These are phyloP conservation scores for Hortiboletus campestris DNA, from an alignment of 768 basidiomycete genomes.

Conservation along the genomic window DNA sequence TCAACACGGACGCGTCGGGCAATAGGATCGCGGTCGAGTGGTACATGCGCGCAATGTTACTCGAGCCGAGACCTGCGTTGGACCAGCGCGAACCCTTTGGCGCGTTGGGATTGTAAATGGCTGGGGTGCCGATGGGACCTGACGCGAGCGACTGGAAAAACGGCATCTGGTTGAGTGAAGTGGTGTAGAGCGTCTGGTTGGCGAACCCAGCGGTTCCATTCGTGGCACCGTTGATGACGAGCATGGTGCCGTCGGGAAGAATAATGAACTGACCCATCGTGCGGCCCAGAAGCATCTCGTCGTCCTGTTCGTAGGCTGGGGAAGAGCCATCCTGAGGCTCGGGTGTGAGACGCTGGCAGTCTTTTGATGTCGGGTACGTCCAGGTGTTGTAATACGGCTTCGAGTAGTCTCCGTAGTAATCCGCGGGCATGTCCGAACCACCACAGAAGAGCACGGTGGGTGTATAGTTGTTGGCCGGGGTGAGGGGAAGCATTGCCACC, in stretches of 20 bases:
- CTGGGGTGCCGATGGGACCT: slow-evolving; percentile 73
- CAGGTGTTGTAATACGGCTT: slow-evolving; percentile 73
- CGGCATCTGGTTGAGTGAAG: slow-evolving; percentile 53
- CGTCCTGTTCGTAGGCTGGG: slow-evolving; percentile 65
- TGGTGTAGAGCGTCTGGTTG: slow-evolving; percentile 46
- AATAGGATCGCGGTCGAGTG: too few relatives aligned
- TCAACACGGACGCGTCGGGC: too few relatives aligned
- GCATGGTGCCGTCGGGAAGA: slow-evolving; percentile 74
- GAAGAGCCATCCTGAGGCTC: slow-evolving; percentile 70
- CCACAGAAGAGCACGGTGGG: slow-evolving; percentile 91
- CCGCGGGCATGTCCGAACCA: slow-evolving; percentile 74
- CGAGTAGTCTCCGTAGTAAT: slow-evolving; percentile 74
- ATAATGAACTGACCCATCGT: slow-evolving; percentile 93
- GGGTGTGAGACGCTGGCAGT: slow-evolving; percentile 84
- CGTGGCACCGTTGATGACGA: slow-evolving; percentile 77
- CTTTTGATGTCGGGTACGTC: slow-evolving; percentile 62
- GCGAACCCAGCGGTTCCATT: slow-evolving; percentile 92
- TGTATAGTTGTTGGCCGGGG: slow-evolving; percentile 82
- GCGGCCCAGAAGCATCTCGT: slow-evolving; percentile 68
- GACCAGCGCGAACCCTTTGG: slow-evolving; percentile 75
- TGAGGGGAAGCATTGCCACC: slow-evolving; percentile 86
- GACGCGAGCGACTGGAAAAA: slow-evolving; percentile 73
- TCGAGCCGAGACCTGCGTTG: slow-evolving; percentile 53
- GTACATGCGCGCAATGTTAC: too few relatives aligned
- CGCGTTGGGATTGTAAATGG: slow-evolving; percentile 77